Base-by-base conservation (phyloP, 768 basidiomycete species). In the Dentipellis fragilis region DNA sequence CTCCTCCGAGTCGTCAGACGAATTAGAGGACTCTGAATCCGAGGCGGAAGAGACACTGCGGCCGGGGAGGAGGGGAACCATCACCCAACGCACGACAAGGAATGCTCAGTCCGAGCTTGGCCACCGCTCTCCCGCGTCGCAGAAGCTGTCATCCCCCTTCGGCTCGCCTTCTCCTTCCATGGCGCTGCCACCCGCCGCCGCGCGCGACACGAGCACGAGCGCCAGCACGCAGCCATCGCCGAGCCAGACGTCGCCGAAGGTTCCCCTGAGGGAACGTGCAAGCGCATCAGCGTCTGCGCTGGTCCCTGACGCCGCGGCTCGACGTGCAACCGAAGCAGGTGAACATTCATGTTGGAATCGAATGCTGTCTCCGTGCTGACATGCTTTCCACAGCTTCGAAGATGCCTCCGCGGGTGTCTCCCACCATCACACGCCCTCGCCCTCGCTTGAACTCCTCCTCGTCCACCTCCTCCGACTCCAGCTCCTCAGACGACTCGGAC, bases 221-320 rank as follows among this genome's bases (percentile, higher is more conserved):
- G n/a, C 10, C 42, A 19, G 42, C 42, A 19, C n/a, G 42, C 42
- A 45, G 19, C 19, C 38, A 7, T 63, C 67, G 2, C 49, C 65
- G 5, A 59, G 61, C n/a, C 56, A 58, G 23, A 22, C 29, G 16
- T 39, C 17, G 34, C 10, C 21, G 4, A 45, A 14, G 39, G 54
- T 61, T 23, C 67, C 63, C 14, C 63, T 61, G 12, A 72, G 78
- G 45, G 65, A 64, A n/a, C 73, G 78, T 1, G 80, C 80, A 22
- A 83, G 80, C 49, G 72, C 68, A 42, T 85, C 84, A 9, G 76
- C 81, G 2, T 82, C 82, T 59, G 83, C 84, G 4, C 55, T 81
- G 39, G 68, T 73, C 2, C 81, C 81, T 0, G 74, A 70, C 47
- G 71, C 74, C 22, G 78, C 79, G 9, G 80, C 80, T 0, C 75